These are phyloP conservation scores for Pseudonitzschia multiseries DNA, from an alignment of 108 stramenopile genomes.

Conservation along the genomic window DNA sequence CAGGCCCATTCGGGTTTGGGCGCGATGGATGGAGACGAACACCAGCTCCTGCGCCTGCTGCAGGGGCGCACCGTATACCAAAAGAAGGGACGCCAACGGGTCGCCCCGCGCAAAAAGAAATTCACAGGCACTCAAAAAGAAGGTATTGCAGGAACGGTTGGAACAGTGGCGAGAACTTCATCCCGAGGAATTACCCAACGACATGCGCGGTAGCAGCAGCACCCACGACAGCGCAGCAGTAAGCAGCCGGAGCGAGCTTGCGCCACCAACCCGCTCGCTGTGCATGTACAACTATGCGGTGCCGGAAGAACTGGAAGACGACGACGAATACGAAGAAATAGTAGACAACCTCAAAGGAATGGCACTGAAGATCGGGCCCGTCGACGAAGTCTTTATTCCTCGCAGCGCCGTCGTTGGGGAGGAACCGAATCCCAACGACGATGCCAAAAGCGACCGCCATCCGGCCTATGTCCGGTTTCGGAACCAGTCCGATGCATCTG, in stretches of 20 bases:
- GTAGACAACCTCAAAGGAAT: conserved; percentile 54
- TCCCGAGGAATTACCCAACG: conserved; percentile 17
- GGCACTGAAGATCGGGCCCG: conserved; percentile 63
- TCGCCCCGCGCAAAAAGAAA: conserved; percentile 72
- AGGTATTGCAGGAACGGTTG: conserved; percentile 79
- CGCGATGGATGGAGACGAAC: conserved; percentile 28
- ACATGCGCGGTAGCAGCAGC: not conserved
- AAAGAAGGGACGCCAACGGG: conserved; percentile 64
- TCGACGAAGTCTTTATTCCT: conserved; percentile 53
- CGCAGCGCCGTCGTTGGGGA: conserved; percentile 19
- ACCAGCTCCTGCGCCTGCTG: conserved; percentile 31
- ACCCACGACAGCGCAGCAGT: not conserved
- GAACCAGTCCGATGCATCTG: conserved; percentile 40
- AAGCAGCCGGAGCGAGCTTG: not conserved
- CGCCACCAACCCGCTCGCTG: conserved; percentile 11
- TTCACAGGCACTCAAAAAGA: conserved; percentile 77
- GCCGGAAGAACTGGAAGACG: conserved; percentile 66
- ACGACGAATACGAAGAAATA: conserved; percentile 84
- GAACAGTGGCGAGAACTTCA: conserved; percentile 60
- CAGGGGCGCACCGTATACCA: conserved; percentile 32
- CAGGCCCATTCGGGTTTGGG: not conserved
- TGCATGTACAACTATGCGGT: conserved; percentile 54
- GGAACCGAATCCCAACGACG: not conserved
- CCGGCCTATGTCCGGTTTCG: conserved; percentile 59
- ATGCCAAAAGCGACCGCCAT: conserved; percentile 19